A percentile compares a stretch with the other conserved stretches of the same genome.
Conservation (phyloP, 208 protist genomes). For the Acanthamoeba quina region DNA sequence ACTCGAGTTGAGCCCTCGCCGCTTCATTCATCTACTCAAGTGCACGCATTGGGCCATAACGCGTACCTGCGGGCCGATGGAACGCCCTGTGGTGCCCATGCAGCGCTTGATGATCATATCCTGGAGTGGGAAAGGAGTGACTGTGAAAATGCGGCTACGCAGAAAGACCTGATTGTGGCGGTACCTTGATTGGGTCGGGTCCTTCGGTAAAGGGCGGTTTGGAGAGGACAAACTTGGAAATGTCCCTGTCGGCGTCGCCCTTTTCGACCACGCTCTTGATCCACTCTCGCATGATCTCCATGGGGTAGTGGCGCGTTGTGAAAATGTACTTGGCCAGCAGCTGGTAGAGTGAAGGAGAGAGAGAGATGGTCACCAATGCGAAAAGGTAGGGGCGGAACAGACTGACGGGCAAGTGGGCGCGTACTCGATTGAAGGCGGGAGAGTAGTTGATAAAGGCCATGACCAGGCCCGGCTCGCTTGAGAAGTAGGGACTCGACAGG, state of each 20-base stretch:
- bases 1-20: too few relatives aligned
- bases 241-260: conserved; percentile 57
- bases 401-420: background rate
- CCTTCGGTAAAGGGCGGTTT: conserved; percentile 51
- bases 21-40: too few relatives aligned
- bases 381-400: too few relatives aligned
- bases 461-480: conserved; percentile 1
- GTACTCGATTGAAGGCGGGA: background rate
- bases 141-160: too few relatives aligned
- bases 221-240: conserved; percentile 59
- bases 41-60: background rate
- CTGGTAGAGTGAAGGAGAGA: background rate
- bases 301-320: background rate
- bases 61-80: conserved; percentile 5
- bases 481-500: conserved; percentile 26
- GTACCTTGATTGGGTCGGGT: conserved; percentile 54
- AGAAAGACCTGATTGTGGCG: too few relatives aligned
- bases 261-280: conserved; percentile 28
- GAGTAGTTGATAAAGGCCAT: conserved; percentile 55
- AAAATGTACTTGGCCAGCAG: conserved; percentile 47
- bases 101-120: conserved; percentile 70
- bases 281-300: background rate
- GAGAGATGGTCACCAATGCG: background rate
- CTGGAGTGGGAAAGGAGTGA: background rate
- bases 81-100: background rate